Percentiles rank a stretch among this genome's conserved stretches.
These are phyloP conservation scores for Galerina sulciceps DNA, from an alignment of 768 basidiomycete species.

Conservation along the genomic window DNA sequence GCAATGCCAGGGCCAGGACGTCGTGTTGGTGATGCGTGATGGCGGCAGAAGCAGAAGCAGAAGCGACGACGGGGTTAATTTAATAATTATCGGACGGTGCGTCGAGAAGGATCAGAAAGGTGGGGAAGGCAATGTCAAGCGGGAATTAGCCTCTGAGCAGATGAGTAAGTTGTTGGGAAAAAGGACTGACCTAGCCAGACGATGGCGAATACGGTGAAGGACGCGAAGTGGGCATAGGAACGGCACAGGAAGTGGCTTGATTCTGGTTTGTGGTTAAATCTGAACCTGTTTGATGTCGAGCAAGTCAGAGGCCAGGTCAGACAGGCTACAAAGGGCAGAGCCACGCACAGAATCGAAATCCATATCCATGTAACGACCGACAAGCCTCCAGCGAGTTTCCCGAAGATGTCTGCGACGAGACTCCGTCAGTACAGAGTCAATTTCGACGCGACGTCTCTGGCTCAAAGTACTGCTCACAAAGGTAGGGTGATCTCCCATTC, in stretches of 20 bases:
- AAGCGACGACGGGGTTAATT: background rate
- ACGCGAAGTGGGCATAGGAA: conserved; percentile 34
- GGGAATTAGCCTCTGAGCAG: background rate
- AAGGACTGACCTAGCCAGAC: conserved; percentile 36
- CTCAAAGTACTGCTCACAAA: conserved; percentile 25
- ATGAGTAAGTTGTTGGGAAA: background rate
- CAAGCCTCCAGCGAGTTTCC: conserved; percentile 32
- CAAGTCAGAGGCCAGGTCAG: too few species aligned
- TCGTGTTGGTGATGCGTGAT: too few species aligned
- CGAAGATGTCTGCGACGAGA: conserved; percentile 31
- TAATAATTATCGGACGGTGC: background rate
- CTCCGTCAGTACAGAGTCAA: background rate
- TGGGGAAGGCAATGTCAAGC: background rate
- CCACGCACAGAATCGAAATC: conserved; percentile 35
- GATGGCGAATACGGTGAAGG: conserved; percentile 30
- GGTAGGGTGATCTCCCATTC: conserved; percentile 33
- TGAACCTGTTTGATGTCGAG: conserved; percentile 24
- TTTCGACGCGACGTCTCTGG: background rate
- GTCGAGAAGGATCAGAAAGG: background rate
- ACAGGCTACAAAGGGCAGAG: background rate
- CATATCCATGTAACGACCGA: conserved; percentile 37
- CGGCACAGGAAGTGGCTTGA: conserved; percentile 34
- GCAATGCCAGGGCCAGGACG: too few species aligned
- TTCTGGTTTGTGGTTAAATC: conserved; percentile 32
- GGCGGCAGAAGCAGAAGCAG: background rate